Percentiles rank a stretch among this genome's conserved stretches.
Conservation (phyloP, 2,329 filamentous ascomycete genomes). For the Hypomyces perniciosus region DNA sequence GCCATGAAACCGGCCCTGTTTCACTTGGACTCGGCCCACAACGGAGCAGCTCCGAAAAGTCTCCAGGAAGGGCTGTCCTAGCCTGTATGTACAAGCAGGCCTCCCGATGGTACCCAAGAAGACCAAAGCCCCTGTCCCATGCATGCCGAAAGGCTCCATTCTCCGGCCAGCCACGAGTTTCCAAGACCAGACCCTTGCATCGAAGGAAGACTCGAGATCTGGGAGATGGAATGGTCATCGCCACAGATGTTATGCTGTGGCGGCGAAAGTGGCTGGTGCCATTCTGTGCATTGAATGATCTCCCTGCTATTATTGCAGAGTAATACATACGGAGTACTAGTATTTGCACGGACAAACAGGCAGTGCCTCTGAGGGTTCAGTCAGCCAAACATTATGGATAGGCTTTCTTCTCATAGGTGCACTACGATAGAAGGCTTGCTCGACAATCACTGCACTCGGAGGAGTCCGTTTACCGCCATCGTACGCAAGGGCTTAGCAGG, state of each 20-base stretch:
- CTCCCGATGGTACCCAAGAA: constrained; percentile 5
- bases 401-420: too few species aligned
- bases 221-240: constrained; percentile 2
- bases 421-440: too few species aligned
- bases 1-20: constrained; percentile 15
- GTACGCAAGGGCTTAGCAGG: too few species aligned
- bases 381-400: too few species aligned
- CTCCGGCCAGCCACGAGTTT: background rate
- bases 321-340: too few species aligned
- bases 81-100: constrained; percentile 4
- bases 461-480: too few species aligned
- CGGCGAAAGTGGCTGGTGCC: background rate
- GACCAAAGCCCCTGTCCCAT: constrained; percentile 6
- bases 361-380: too few species aligned
- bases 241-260: background rate
- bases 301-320: too few species aligned
- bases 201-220: constrained; percentile 7
- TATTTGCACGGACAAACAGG: too few species aligned
- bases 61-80: background rate
- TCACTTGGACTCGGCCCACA: constrained; percentile 12
- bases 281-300: too few species aligned
- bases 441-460: too few species aligned
- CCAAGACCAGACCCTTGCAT: background rate
- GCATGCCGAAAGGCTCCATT: constrained; percentile 4
- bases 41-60: background rate